Base-by-base conservation (phyloP, 495 filamentous ascomycete species). In the Aspergillus biplanus region DNA sequence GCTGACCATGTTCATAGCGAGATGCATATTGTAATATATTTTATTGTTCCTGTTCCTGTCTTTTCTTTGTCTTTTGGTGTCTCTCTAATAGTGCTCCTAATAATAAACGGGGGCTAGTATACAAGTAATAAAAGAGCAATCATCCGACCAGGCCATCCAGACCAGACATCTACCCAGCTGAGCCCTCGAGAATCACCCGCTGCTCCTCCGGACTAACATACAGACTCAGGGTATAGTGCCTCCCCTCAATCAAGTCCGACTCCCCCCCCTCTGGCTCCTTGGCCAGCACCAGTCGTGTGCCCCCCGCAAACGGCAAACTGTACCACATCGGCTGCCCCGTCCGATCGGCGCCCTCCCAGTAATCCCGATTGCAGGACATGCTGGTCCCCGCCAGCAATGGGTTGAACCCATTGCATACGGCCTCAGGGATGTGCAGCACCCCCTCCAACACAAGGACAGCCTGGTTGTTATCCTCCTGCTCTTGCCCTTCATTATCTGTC, bases 371-470 rank as follows among this genome's bases (percentile, higher is more conserved):
- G 27, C 67, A 69, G 34, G 63, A 67, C 65, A 68, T 68, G 31
- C 66, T 69, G 49, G 63, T 69, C n/a, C 72, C 72, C n/a, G 61
- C 52, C 46, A 67, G 59, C 49, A 71, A 16, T 49, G 68, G 67
- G 47, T 69, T 72, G 34, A 74, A 74, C 8, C 72, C 72, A 59
- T 74, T 74, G 39, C 72, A 74, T 9, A 72, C 52, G 0, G 72
- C 72, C 16, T 67, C 67, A 5, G 72, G 70, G 57, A 72, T 69
- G 61, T 72, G 72, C 59, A 74, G 68, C 53, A 74, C 72, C 48
- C 67, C 63, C 13, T 74, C 65, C 8, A 74, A 59, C n/a, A 64
- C 62, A 13, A 74, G 56, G 4, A 37, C 53, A 9, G 64, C 55
- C 12, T 58, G 49, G 1, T 34, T 50, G 32, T 47, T 46, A 16